Percentiles rank a stretch among this genome's conserved stretches.
phyloP scores from a whole-genome alignment of 1,284 basidiomycete species.

The Filobasidium uniguttulatum region DNA sequence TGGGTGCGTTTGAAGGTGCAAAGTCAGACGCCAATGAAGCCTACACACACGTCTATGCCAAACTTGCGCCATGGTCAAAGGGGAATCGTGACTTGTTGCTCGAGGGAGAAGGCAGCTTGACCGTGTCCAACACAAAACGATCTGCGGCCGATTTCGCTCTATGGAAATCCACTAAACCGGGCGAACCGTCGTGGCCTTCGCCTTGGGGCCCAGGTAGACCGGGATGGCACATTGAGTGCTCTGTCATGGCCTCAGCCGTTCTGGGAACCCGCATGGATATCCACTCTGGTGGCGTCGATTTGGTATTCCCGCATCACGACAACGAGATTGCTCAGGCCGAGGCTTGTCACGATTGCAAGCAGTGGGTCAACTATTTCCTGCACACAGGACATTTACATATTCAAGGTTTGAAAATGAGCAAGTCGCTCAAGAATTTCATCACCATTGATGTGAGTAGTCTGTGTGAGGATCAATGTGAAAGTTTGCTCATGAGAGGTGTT shows the following conservation, averaged over 20 bases:
- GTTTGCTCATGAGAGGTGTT: constrained; percentile 8
- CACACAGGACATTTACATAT: constrained; percentile 98
- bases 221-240: constrained; percentile 99
- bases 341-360: constrained; percentile 78
- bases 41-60: constrained; percentile 72
- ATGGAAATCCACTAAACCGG: constrained; percentile 95
- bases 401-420: constrained; percentile 98
- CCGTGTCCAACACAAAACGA: constrained; percentile 48
- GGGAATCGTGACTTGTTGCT: constrained; percentile 80
- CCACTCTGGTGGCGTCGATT: constrained; percentile 91
- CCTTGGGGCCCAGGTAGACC: constrained; percentile 95
- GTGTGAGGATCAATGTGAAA: not conserved
- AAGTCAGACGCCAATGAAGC: constrained; percentile 25
- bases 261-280: constrained; percentile 92
- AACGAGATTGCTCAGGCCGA: constrained; percentile 98
- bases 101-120: constrained; percentile 77
- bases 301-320: constrained; percentile 98
- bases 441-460: constrained; percentile 71
- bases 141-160: constrained; percentile 74
- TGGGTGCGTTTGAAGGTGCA: constrained; percentile 65
- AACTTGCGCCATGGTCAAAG: constrained; percentile 88
- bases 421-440: constrained; percentile 98
- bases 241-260: constrained; percentile 92
- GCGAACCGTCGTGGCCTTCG: constrained; percentile 95
- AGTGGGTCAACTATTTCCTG: constrained; percentile 99